These are phyloP conservation scores for Peronospora belbahrii DNA, from an alignment of 352 stramenopile species.

Conservation along the genomic window DNA sequence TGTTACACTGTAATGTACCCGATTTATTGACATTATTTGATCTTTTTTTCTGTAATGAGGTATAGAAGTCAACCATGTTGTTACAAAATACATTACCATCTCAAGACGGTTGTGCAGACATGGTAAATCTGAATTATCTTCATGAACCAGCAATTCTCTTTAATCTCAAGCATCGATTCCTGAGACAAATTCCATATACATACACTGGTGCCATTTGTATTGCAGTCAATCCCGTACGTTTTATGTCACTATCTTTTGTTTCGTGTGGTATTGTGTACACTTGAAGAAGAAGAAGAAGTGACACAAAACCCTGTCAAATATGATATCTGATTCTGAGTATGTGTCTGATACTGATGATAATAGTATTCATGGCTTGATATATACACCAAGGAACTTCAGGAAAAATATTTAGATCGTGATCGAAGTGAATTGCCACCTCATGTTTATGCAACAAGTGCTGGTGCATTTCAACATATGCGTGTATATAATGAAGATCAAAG, in stretches of 20 bases:
- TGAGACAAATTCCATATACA: slow-evolving; percentile 91
- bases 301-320: too few species aligned
- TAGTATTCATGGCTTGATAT: slow-evolving; percentile 91
- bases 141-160: slow-evolving; percentile 89
- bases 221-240: slow-evolving; percentile 92
- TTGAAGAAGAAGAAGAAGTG: too few species aligned
- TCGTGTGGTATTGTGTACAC: too few species aligned
- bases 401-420: slow-evolving; percentile 72
- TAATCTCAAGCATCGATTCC: slow-evolving; percentile 86
- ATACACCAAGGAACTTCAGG: slow-evolving; percentile 73
- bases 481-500: slow-evolving; percentile 75
- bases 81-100: slow-evolving; percentile 58
- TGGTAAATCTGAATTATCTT: slow-evolving; percentile 87
- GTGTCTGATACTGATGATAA: too few species aligned
- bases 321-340: too few species aligned
- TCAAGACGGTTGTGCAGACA: slow-evolving; percentile 64
- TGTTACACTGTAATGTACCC: neutral
- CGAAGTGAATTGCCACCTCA: slow-evolving; percentile 67
- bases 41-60: neutral
- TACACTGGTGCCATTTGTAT: slow-evolving; percentile 96
- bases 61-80: slow-evolving; percentile 68
- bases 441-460: slow-evolving; percentile 74
- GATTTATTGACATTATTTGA: neutral
- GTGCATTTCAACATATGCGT: slow-evolving; percentile 78
- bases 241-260: neutral